Percentiles rank a stretch among this genome's conserved stretches.
Conservation (phyloP, 768 basidiomycete genomes). For the Agrocybe praecox region DNA sequence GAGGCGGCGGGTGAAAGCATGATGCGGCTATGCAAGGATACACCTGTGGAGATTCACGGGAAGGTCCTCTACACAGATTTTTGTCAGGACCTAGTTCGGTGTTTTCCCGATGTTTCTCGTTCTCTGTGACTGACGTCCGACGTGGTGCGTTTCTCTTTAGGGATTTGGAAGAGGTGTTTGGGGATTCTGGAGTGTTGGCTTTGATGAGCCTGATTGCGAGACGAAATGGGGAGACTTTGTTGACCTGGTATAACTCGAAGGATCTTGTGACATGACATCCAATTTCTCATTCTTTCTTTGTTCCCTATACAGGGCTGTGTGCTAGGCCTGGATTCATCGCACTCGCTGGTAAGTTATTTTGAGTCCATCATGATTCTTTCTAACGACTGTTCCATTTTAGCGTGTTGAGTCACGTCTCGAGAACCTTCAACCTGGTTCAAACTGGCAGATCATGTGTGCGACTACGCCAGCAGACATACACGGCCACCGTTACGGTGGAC, state of each 20-base stretch:
- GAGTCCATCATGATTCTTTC: neutral
- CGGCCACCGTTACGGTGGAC: constrained; percentile 23
- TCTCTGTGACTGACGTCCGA: neutral
- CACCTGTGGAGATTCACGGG: constrained; percentile 26
- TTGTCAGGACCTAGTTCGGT: constrained; percentile 29
- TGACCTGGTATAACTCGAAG: constrained; percentile 23
- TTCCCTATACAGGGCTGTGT: constrained; percentile 17
- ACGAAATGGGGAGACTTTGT: constrained; percentile 28
- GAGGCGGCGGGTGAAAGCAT: constrained; percentile 11
- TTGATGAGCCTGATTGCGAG: constrained; percentile 26
- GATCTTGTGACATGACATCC: neutral
- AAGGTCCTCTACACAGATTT: constrained; percentile 21
- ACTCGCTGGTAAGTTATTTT: neutral
- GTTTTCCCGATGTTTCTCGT: neutral
- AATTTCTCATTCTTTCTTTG: neutral
- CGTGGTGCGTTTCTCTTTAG: constrained; percentile 8
- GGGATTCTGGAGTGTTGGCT: constrained; percentile 29
- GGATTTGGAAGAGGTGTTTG: constrained; percentile 28
- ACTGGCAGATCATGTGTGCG: constrained; percentile 33
- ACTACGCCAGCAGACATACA: constrained; percentile 30
- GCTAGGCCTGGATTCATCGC: neutral
- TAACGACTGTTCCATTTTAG: constrained; percentile 7
- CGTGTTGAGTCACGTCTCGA: constrained; percentile 25
- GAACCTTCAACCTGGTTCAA: constrained; percentile 24
- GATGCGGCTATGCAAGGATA: constrained; percentile 26